Conservation (phyloP, 192 early-diverging fungal genomes). For the Diversispora eburnea region DNA sequence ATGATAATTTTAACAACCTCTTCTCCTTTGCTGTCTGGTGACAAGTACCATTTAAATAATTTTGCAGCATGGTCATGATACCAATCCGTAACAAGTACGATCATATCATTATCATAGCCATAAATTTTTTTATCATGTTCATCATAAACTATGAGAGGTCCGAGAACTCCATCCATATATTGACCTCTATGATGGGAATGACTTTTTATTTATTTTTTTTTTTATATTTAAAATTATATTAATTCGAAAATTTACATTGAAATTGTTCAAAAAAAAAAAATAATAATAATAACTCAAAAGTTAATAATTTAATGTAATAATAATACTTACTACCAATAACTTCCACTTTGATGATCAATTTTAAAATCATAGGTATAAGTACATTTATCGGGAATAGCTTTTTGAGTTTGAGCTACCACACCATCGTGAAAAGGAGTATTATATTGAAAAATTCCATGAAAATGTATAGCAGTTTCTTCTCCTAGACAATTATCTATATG, state of each 20-base stretch:
- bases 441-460: slow-evolving; percentile 80
- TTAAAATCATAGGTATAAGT: slow-evolving; percentile 70
- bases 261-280: too few species aligned
- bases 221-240: too few species aligned
- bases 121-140: slow-evolving; percentile 45
- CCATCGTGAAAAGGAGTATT: slow-evolving; percentile 72
- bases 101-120: slow-evolving; percentile 66
- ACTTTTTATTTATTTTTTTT: neutral
- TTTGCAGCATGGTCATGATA: slow-evolving; percentile 2
- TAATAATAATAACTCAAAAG: too few species aligned
- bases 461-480: slow-evolving; percentile 36
- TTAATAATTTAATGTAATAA: too few species aligned
- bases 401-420: slow-evolving; percentile 65
- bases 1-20: neutral
- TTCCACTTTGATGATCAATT: slow-evolving; percentile 63
- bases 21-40: neutral
- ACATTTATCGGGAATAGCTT: slow-evolving; percentile 63
- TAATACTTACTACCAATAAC: slow-evolving; percentile 59
- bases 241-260: too few species aligned
- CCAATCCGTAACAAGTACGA: slow-evolving; percentile 60
- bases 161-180: slow-evolving; percentile 79
- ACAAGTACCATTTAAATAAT: neutral
- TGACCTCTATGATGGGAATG: slow-evolving; percentile 69
- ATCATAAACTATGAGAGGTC: slow-evolving; percentile 67
- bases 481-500: neutral